Conservation (phyloP, 805 yeast species). For the Starmerella apicola region DNA sequence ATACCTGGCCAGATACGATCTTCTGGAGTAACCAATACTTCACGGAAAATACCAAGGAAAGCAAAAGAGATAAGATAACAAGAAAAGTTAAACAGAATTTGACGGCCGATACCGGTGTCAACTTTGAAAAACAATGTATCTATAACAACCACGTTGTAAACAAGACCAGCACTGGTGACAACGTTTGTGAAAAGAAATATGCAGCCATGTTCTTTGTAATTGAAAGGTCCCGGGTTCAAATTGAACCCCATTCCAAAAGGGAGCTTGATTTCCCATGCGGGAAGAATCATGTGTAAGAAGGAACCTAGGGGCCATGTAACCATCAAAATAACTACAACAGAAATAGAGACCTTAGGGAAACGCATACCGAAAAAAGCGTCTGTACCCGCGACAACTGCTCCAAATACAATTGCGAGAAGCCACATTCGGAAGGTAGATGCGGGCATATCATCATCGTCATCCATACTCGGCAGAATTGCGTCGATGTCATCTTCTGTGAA, state of each 20-base stretch:
- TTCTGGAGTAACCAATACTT: constrained; percentile 49
- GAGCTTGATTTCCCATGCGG: constrained; percentile 22
- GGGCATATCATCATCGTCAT: constrained; percentile 39
- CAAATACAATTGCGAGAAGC: constrained; percentile 40
- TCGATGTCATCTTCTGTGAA: constrained; percentile 11
- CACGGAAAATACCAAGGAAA: constrained; percentile 49
- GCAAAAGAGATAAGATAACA: constrained; percentile 59
- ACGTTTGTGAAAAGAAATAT: constrained; percentile 31
- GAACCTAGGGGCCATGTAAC: constrained; percentile 55
- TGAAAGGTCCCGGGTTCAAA: constrained; percentile 52
- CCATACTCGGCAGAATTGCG: constrained; percentile 12
- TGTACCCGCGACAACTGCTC: constrained; percentile 45
- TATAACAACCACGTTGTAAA: constrained; percentile 12
- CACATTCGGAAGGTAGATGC: constrained; percentile 47
- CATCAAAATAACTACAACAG: constrained; percentile 45
- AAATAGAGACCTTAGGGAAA: constrained; percentile 41
- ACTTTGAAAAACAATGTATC: constrained; percentile 42
- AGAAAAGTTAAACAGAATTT: constrained; percentile 39
- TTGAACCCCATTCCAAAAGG: constrained; percentile 26
- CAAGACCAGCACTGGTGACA: constrained; percentile 25
- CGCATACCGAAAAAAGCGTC: constrained; percentile 50
- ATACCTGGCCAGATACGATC: constrained; percentile 62
- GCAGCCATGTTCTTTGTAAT: constrained; percentile 50
- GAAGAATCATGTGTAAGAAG: constrained; percentile 33
- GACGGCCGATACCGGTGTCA: constrained; percentile 40